Evolutionary conservation across 2,329 filamentous ascomycete species (phyloP).

Genomic region (Phialocephala sp.): DNA sequence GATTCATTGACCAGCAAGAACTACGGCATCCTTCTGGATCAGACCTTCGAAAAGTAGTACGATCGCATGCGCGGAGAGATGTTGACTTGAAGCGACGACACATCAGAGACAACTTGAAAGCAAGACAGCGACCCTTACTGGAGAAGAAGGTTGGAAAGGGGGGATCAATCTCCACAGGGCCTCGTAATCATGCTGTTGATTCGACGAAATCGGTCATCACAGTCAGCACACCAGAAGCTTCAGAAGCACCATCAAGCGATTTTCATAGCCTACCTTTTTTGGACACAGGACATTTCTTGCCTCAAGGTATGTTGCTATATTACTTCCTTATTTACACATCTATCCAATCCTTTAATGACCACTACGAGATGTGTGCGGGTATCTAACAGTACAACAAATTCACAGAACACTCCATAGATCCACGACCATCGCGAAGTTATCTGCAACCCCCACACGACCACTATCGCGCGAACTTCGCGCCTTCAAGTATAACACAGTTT

Average conservation of each 20-base stretch:
- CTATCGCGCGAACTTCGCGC: background rate
- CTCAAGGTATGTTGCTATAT: background rate
- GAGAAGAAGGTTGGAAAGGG: background rate
- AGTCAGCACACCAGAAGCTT: background rate
- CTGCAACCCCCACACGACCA: background rate
- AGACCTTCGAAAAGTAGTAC: slow-evolving; percentile 2
- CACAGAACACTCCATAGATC: background rate
- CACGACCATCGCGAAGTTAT: background rate
- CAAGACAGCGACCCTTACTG: background rate
- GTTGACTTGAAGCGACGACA: slow-evolving; percentile 1
- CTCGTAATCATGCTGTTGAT: slow-evolving; percentile 2
- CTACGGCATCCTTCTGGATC: background rate
- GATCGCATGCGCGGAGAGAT: slow-evolving; percentile 7
- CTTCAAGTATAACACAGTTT: background rate
- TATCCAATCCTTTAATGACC: background rate
- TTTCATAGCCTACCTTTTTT: background rate
- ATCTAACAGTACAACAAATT: background rate
- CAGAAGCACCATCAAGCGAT: background rate
- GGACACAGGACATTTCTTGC: background rate
- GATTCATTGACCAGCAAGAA: slow-evolving; percentile 1
- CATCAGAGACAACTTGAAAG: background rate
- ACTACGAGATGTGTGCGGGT: background rate
- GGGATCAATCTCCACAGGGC: background rate
- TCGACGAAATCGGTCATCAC: background rate
- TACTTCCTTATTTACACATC: background rate